A percentile compares a stretch with the other conserved stretches of the same genome.
Conservation (phyloP, 2,329 filamentous ascomycete genomes). For the Neofusicoccum kwambonambiense region DNA sequence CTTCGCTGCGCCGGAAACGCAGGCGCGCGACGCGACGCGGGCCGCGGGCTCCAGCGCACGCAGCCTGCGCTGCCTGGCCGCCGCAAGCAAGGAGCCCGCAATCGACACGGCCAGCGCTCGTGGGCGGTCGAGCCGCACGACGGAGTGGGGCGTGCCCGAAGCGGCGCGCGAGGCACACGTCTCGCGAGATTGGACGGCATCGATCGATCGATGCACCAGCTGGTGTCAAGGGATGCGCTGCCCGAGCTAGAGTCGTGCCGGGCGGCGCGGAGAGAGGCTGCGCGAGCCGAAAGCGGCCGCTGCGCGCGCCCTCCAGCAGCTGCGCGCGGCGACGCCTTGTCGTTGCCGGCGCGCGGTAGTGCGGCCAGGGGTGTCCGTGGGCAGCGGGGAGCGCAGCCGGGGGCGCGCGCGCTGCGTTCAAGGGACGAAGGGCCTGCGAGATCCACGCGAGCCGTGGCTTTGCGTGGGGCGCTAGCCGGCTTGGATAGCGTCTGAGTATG, state of each 20-base stretch:
- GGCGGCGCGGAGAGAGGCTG: constrained; percentile 12
- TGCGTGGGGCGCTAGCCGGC: constrained; percentile 17
- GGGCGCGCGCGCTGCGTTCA: background rate
- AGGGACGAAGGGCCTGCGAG: constrained; percentile 6
- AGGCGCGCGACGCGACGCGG: background rate
- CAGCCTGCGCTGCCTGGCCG: background rate
- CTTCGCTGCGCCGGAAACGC: background rate
- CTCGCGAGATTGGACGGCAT: constrained; percentile 10
- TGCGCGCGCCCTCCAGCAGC: background rate
- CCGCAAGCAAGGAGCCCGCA: constrained; percentile 10
- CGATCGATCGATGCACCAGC: constrained; percentile 19
- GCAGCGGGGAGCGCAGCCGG: constrained; percentile 2
- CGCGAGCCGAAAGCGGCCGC: constrained; percentile 14
- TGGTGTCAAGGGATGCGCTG: constrained; percentile 10
- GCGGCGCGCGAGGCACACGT: constrained; percentile 15
- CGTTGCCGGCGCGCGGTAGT: constrained; percentile 7
- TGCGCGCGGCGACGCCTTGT: constrained; percentile 9
- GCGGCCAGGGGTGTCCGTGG: background rate
- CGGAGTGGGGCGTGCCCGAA: constrained; percentile 16
- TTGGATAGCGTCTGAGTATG: constrained; percentile 14
- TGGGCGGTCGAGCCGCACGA: constrained; percentile 12
- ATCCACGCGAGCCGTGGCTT: constrained; percentile 20
- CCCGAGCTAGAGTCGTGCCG: constrained; percentile 10
- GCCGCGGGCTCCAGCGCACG: background rate
- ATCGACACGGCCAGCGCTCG: constrained; percentile 1